Conservation (phyloP, 305 asterid genomes). For the Salvia sclarea region DNA sequence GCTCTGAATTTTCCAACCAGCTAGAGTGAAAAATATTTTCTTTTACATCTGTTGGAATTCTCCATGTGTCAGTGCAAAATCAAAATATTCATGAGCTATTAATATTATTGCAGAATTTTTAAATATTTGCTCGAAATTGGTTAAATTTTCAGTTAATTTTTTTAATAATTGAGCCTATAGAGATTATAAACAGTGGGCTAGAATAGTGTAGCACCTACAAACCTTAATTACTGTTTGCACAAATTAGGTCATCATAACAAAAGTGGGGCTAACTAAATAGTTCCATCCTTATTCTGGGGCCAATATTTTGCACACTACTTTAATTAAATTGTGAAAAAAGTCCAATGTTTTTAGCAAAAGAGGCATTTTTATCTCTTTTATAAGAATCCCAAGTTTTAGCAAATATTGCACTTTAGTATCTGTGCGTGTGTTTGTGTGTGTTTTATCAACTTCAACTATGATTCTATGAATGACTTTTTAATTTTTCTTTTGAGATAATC, state of each 20-base stretch:
- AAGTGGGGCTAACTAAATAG: conserved; percentile 31
- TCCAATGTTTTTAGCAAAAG: conserved; percentile 8
- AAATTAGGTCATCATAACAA: conserved; percentile 19
- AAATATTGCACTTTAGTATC: conserved; percentile 9
- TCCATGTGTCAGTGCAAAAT: no score
- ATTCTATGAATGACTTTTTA: no score
- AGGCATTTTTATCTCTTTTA: neutral
- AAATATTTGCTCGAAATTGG: no score
- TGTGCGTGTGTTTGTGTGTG: conserved; percentile 19
- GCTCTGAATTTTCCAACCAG: no score
- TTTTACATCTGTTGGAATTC: no score
- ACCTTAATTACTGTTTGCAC: conserved; percentile 1
- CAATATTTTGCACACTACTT: conserved; percentile 10
- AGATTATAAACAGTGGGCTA: neutral
- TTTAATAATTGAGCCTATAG: no score
- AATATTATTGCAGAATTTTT: no score
- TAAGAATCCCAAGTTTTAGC: neutral
- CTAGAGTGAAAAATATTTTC: no score
- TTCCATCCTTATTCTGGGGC: conserved; percentile 33
- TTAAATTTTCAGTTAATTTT: no score
- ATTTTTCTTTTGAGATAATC: no score
- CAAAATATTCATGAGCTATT: no score
- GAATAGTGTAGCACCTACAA: neutral
- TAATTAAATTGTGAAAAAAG: conserved; percentile 23
- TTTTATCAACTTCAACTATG: neutral